Conservation (phyloP, 495 filamentous ascomycete genomes). For the Aspergillus indologenus region DNA sequence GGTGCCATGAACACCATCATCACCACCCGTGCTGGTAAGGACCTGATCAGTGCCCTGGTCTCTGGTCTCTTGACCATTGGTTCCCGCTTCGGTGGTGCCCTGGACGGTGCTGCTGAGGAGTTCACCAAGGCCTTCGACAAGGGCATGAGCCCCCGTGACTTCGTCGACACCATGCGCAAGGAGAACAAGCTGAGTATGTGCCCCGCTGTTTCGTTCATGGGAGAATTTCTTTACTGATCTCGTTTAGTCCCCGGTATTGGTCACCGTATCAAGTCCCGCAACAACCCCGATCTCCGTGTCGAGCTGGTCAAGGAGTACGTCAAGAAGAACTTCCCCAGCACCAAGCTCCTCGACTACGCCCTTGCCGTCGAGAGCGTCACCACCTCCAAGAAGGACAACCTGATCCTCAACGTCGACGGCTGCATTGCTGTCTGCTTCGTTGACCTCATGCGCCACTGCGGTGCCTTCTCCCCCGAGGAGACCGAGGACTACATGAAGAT, state of each 20-base stretch:
- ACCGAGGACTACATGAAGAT: slow-evolving; percentile 63
- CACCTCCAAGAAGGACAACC: slow-evolving; percentile 99
- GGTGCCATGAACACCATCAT: slow-evolving; percentile 99
- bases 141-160: slow-evolving; percentile 96
- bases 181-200: slow-evolving; percentile 94
- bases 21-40: slow-evolving; percentile 97
- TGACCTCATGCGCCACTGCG: slow-evolving; percentile 94
- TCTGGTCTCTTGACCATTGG: slow-evolving; percentile 97
- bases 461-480: slow-evolving; percentile 74
- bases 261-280: slow-evolving; percentile 98
- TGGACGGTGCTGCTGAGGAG: slow-evolving; percentile 96
- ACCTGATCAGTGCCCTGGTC: slow-evolving; percentile 91
- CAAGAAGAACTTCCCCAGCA: slow-evolving; percentile 91
- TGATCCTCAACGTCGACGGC: slow-evolving; percentile 98
- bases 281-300: slow-evolving; percentile 99
- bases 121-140: slow-evolving; percentile 98
- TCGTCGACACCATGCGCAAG: slow-evolving; percentile 98
- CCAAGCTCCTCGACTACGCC: slow-evolving; percentile 97
- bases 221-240: slow-evolving; percentile 27
- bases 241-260: slow-evolving; percentile 85
- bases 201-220: background rate
- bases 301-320: slow-evolving; percentile 99
- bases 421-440: slow-evolving; percentile 99
- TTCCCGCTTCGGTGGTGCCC: slow-evolving; percentile 95
- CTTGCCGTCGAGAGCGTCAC: slow-evolving; percentile 97